Conservation (phyloP, 176 grass and related monocot genomes). For the Olyra latifolia region DNA sequence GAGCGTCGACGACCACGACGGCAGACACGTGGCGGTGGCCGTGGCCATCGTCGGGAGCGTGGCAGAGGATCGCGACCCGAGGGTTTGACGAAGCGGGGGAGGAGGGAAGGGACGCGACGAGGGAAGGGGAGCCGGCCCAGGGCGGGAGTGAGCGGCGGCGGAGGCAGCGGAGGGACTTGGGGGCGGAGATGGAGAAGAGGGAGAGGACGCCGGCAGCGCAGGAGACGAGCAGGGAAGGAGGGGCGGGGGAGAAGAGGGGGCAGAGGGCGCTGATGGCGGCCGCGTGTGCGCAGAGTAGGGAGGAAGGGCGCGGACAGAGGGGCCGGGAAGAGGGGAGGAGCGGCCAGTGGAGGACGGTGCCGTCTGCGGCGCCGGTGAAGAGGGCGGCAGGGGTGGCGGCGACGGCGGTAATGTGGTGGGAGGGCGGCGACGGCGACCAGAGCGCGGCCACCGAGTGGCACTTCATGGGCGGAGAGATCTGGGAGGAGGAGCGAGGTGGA, state of each 20-base stretch:
- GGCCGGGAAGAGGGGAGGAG: conserved; percentile 22
- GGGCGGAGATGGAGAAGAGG: conserved; percentile 48
- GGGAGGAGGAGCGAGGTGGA: not conserved
- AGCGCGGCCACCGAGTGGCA: conserved; percentile 84
- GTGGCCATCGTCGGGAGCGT: conserved; percentile 40
- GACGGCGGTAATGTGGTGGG: conserved; percentile 68
- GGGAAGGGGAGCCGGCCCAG: conserved; percentile 74
- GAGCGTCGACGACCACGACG: conserved; percentile 65
- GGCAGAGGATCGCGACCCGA: conserved; percentile 67
- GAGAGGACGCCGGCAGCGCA: conserved; percentile 72
- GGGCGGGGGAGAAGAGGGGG: conserved; percentile 22
- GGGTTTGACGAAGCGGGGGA: conserved; percentile 26
- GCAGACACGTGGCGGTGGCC: conserved; percentile 39
- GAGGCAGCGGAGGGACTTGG: conserved; percentile 57
- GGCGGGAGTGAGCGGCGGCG: conserved; percentile 75
- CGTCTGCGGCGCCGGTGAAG: conserved; percentile 84
- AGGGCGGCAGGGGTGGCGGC: conserved; percentile 40
- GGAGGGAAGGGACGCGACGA: conserved; percentile 41
- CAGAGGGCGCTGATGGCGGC: conserved; percentile 53
- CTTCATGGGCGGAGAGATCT: conserved; percentile 60
- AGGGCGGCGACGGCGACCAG: conserved; percentile 74
- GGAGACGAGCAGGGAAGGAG: conserved; percentile 48
- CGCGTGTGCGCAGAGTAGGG: conserved; percentile 81
- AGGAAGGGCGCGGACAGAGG: conserved; percentile 50
- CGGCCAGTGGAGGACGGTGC: conserved; percentile 76